Base-by-base conservation (phyloP, 345 rosid species). In the Eucalyptus erythrocorys region DNA sequence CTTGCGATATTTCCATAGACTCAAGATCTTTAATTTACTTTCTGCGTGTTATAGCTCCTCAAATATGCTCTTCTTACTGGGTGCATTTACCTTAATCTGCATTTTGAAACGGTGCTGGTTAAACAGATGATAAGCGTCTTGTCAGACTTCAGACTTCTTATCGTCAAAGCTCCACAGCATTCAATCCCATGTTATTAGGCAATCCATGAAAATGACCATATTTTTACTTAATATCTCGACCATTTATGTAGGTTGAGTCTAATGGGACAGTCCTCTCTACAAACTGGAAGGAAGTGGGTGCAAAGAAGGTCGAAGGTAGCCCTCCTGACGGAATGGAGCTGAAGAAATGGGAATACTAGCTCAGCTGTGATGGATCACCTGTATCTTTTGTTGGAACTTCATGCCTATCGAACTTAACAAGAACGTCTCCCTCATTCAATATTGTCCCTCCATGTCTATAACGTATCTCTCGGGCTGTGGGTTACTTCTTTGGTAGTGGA, bases 311-410 rank as follows among this genome's bases (percentile, higher is more conserved):
- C n/a, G 96, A 96, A 89, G 94, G 96, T 88, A 94, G 95, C 88
- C 91, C 98, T 45, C 99, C 98, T 2, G 95, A 94, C 26, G 98
- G 99, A 30, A 95, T 96, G 98, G 96, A 96, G 93, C 85, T 95
- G 89, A 95, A 88, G 95, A 96, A 95, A 89, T 96, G 98, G 98
- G 95, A 95, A 92, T 89, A 88, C 87, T 94, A 88, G 87, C 21
- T 27, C 86, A 53, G 17, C 47, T 40, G 84, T 9, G 43, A 13
- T 34, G 81, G 79, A n/a, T 61, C 68, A 61, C 47, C 82, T 37
- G 47, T 10, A 37, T 76, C 40, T 55, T 55, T 68, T 68, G 43
- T 26, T 34, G 81, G 2, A 34, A 71, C 26, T 71, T 5, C 47
- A 10, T 40, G 84, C 47, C 24, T 1, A 47, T 17, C 2, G 12